These are phyloP conservation scores for Tricholoma flavovirens DNA, from an alignment of 768 basidiomycete species.

Conservation along the genomic window DNA sequence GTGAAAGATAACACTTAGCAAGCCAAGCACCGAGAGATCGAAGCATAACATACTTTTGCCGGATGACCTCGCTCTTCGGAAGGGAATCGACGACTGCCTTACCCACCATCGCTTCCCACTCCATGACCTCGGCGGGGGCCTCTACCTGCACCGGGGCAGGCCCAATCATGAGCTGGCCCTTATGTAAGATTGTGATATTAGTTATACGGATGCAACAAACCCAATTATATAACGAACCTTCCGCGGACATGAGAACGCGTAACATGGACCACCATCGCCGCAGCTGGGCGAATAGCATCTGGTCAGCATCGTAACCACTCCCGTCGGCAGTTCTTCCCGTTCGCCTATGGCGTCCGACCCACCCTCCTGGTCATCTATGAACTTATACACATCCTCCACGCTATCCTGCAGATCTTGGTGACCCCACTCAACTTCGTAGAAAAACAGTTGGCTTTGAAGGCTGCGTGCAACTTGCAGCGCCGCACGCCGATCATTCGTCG, in stretches of 20 bases:
- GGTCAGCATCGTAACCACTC: slow-evolving; percentile 85
- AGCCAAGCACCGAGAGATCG: not conserved
- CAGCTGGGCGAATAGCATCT: slow-evolving; percentile 89
- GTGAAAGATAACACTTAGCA: not conserved
- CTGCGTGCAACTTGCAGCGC: slow-evolving; percentile 87
- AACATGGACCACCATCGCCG: slow-evolving; percentile 74
- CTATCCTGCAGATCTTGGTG: slow-evolving; percentile 75
- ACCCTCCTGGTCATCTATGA: slow-evolving; percentile 77
- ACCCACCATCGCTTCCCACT: slow-evolving; percentile 45
- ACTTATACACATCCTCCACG: slow-evolving; percentile 92
- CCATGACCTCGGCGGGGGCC: slow-evolving; percentile 25
- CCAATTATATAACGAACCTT: slow-evolving; percentile 34
- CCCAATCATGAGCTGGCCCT: slow-evolving; percentile 28
- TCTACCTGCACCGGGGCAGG: slow-evolving; percentile 27
- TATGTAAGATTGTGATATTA: slow-evolving; percentile 4
- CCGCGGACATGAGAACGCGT: slow-evolving; percentile 76
- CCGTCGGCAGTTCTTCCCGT: slow-evolving; percentile 73
- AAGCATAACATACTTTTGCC: slow-evolving; percentile 55
- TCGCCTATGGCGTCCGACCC: slow-evolving; percentile 54
- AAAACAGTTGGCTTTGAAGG: slow-evolving; percentile 88
- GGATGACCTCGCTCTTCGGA: slow-evolving; percentile 70
- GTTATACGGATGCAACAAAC: not conserved
- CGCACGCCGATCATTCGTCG: slow-evolving; percentile 72
- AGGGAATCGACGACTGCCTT: slow-evolving; percentile 39
- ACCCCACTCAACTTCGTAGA: slow-evolving; percentile 96